A percentile compares a stretch with the other conserved stretches of the same genome.
Evolutionary conservation across 1,284 basidiomycete genomes (phyloP).

Genomic region (Rhodotorula glutinis): DNA sequence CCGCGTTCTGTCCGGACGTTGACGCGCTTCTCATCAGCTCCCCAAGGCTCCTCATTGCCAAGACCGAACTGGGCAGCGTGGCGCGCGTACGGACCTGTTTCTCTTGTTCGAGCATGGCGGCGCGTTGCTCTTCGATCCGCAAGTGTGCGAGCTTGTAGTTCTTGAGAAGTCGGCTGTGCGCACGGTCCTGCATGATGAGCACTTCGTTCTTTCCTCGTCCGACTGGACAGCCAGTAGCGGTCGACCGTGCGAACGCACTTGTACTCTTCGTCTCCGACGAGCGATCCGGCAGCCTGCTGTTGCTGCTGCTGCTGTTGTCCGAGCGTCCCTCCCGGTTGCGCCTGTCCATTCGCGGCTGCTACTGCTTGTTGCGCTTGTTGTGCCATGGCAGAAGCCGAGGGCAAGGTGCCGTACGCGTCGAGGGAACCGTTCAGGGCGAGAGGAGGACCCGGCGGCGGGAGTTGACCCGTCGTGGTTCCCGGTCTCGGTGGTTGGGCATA

Average conservation of each 20-base stretch:
- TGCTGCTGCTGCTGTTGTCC: not conserved
- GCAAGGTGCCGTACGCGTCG: constrained; percentile 12
- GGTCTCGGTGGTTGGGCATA: not conserved
- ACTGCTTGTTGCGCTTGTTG: constrained; percentile 7
- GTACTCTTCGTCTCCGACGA: constrained; percentile 41
- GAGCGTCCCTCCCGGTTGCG: not conserved
- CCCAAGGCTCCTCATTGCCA: too few relatives aligned
- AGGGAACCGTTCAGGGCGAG: constrained; percentile 20
- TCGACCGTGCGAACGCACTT: constrained; percentile 23
- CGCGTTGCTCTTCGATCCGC: constrained; percentile 73
- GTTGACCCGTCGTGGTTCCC: too few relatives aligned
- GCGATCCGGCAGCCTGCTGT: not conserved
- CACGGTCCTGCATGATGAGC: too few relatives aligned
- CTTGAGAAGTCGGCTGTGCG: constrained; percentile 35
- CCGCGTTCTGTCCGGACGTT: constrained; percentile 54
- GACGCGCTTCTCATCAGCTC: too few relatives aligned
- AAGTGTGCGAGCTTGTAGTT: constrained; percentile 73
- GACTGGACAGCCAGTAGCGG: too few relatives aligned
- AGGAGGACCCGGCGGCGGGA: constrained; percentile 2
- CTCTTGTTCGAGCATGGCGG: constrained; percentile 74
- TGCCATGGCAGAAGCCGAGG: not conserved
- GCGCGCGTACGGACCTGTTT: constrained; percentile 57
- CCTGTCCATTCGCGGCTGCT: not conserved
- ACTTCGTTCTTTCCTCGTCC: too few relatives aligned
- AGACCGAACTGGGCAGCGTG: too few relatives aligned